phyloP scores from a whole-genome alignment of 257 asterid species.

The Rauvolfia tetraphylla region DNA sequence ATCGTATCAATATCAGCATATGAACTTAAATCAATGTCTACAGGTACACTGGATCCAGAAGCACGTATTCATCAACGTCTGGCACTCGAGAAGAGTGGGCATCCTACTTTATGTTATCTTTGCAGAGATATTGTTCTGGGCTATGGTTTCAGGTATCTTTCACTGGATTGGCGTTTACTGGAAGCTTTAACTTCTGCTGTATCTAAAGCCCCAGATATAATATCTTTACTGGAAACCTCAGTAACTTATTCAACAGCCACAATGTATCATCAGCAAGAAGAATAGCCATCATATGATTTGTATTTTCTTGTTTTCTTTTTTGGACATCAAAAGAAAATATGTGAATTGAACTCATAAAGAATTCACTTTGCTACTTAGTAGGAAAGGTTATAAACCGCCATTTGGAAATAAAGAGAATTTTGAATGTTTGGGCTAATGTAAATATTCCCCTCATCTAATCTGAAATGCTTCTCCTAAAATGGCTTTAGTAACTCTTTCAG shows the following conservation, averaged over 20 bases:
- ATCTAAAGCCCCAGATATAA: neutral
- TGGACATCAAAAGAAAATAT: too few relatives aligned
- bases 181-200: constrained; percentile 43
- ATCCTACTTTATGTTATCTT: constrained; percentile 62
- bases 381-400: too few relatives aligned
- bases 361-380: too few relatives aligned
- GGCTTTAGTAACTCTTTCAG: too few relatives aligned
- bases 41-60: constrained; percentile 69
- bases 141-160: constrained; percentile 45
- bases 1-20: neutral
- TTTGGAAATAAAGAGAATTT: too few relatives aligned
- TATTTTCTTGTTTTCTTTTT: too few relatives aligned
- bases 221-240: neutral
- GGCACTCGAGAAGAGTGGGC: constrained; percentile 67
- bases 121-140: constrained; percentile 78
- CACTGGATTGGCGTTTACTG: constrained; percentile 58
- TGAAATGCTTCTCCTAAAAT: too few relatives aligned
- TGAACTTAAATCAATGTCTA: constrained; percentile 9
- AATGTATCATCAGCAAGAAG: too few relatives aligned
- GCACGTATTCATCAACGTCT: constrained; percentile 61
- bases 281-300: neutral
- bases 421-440: too few relatives aligned
- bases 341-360: too few relatives aligned
- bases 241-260: neutral
- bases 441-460: too few relatives aligned